phyloP scores from a whole-genome alignment of 345 rosid genomes.

The Ceriops tagal region DNA sequence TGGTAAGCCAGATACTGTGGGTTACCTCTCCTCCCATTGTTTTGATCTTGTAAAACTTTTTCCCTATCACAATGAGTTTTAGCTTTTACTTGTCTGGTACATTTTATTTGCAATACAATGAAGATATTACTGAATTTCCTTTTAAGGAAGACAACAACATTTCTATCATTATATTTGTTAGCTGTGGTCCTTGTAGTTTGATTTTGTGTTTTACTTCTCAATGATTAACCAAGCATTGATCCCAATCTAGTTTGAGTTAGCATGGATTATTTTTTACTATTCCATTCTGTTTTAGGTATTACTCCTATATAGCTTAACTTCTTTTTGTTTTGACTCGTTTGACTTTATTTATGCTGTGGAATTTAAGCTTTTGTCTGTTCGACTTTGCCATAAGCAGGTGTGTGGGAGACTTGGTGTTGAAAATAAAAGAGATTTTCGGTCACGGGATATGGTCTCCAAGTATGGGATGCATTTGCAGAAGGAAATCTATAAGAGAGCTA shows the following conservation, averaged over 20 bases:
- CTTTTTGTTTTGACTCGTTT: neutral
- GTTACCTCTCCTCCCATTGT: no score
- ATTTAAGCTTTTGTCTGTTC: slow-evolving; percentile 9
- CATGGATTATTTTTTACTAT: neutral
- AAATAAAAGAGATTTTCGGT: slow-evolving; percentile 71
- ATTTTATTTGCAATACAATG: neutral
- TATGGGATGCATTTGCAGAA: slow-evolving; percentile 72
- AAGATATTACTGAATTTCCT: neutral
- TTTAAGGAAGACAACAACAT: neutral
- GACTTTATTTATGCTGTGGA: slow-evolving; percentile 1
- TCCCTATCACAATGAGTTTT: neutral
- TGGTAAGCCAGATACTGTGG: no score
- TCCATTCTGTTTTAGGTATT: neutral
- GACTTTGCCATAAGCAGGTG: slow-evolving; percentile 46
- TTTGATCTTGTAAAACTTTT: no score
- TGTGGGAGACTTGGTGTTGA: slow-evolving; percentile 79
- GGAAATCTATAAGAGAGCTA: slow-evolving; percentile 63
- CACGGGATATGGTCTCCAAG: slow-evolving; percentile 56
- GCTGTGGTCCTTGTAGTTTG: neutral
- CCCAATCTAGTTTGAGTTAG: no score
- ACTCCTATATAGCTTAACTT: neutral
- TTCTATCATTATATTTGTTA: neutral
- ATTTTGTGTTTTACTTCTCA: neutral
- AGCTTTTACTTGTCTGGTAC: neutral
- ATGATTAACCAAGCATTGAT: neutral